phyloP scores from a whole-genome alignment of 352 stramenopile species.

The Phytophthora sp. region DNA sequence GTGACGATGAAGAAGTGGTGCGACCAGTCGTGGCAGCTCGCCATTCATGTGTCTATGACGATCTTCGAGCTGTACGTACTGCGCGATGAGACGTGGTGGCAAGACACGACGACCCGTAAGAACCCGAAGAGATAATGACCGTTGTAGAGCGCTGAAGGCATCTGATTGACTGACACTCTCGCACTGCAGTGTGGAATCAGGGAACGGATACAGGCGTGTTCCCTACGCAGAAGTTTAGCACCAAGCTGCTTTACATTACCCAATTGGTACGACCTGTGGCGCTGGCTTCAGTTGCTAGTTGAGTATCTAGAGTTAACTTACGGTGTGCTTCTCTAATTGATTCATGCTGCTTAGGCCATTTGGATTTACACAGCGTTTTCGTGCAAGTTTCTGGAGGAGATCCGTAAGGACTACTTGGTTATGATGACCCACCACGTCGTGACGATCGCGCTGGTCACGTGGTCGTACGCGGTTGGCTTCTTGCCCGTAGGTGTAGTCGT shows the following conservation, averaged over 20 bases:
- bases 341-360: slow-evolving; percentile 56
- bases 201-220: slow-evolving; percentile 75
- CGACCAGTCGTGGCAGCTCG: slow-evolving; percentile 89
- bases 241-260: slow-evolving; percentile 84
- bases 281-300: not conserved
- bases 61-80: slow-evolving; percentile 87
- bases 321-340: not conserved
- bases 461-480: slow-evolving; percentile 85
- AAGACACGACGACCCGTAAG: slow-evolving; percentile 84
- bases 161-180: slow-evolving; percentile 4
- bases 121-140: not conserved
- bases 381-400: slow-evolving; percentile 90
- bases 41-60: slow-evolving; percentile 85
- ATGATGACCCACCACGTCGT: slow-evolving; percentile 92
- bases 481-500: slow-evolving; percentile 85
- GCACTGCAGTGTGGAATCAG: slow-evolving; percentile 75
- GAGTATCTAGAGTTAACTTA: not conserved
- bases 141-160: not conserved
- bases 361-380: slow-evolving; percentile 92
- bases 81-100: slow-evolving; percentile 83
- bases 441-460: slow-evolving; percentile 86
- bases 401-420: slow-evolving; percentile 89
- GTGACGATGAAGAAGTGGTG: slow-evolving; percentile 91
- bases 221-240: slow-evolving; percentile 80
- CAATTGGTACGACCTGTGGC: slow-evolving; percentile 59